Conservation (phyloP, 2,329 filamentous ascomycete species). For the Aureobasidium namibiae region DNA sequence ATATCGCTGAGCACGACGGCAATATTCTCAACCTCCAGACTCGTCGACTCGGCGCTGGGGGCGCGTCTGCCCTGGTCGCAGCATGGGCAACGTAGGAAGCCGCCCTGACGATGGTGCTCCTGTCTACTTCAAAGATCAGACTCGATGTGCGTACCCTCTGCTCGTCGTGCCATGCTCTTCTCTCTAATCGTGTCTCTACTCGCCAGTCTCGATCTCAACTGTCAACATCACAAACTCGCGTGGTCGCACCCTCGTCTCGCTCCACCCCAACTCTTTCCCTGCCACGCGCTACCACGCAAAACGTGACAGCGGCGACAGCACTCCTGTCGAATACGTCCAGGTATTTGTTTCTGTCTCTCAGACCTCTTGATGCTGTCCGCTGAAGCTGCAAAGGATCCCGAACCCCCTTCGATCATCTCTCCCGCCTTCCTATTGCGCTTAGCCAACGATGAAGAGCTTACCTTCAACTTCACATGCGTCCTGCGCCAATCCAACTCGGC, state of each 20-base stretch:
- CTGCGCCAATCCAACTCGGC: slow-evolving; percentile 43
- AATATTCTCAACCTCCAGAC: not conserved
- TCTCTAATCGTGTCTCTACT: not conserved
- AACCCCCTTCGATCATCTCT: slow-evolving; percentile 37
- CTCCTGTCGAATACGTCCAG: slow-evolving; percentile 84
- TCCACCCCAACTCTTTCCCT: slow-evolving; percentile 81
- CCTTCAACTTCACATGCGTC: slow-evolving; percentile 87
- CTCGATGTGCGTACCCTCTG: slow-evolving; percentile 58
- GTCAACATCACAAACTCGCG: slow-evolving; percentile 73
- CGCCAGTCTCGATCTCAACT: slow-evolving; percentile 74
- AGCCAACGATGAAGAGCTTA: slow-evolving; percentile 82
- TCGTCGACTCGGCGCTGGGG: not conserved
- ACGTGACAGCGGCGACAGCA: slow-evolving; percentile 63
- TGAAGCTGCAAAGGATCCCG: slow-evolving; percentile 59
- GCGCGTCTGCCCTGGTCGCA: slow-evolving; percentile 13
- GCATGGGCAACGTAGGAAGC: slow-evolving; percentile 89
- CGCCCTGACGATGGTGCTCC: slow-evolving; percentile 72
- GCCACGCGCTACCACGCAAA: slow-evolving; percentile 67
- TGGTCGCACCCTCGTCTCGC: slow-evolving; percentile 65
- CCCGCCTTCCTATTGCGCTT: slow-evolving; percentile 81
- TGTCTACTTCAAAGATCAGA: slow-evolving; percentile 85
- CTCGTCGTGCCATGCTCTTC: not conserved
- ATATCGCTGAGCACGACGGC: not conserved
- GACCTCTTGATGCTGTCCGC: not conserved
- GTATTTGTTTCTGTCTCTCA: slow-evolving; percentile 44